These are phyloP conservation scores for Exophiala oligosperma DNA, from an alignment of 2,329 filamentous ascomycete species.

Conservation along the genomic window DNA sequence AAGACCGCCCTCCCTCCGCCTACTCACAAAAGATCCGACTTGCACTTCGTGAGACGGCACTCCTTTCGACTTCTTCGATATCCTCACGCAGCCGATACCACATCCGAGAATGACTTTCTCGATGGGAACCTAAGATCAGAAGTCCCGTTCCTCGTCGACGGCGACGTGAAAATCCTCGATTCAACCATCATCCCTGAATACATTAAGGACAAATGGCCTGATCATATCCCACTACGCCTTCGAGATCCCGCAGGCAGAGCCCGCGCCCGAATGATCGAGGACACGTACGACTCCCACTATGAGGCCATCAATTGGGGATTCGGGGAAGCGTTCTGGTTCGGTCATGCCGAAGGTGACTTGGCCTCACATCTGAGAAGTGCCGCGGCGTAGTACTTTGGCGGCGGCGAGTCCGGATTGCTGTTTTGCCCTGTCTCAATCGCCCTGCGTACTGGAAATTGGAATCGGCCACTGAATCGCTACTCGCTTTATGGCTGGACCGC, in stretches of 20 bases:
- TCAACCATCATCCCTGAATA: slow-evolving; percentile 20
- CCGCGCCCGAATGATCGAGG: slow-evolving; percentile 17
- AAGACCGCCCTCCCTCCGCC: slow-evolving; percentile 6
- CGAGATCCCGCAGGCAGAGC: slow-evolving; percentile 5
- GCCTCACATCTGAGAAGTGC: neutral
- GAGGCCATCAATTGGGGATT: slow-evolving; percentile 16
- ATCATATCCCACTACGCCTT: neutral
- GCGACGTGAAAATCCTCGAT: slow-evolving; percentile 12
- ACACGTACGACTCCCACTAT: slow-evolving; percentile 12
- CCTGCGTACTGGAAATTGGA: slow-evolving; percentile 4
- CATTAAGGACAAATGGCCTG: slow-evolving; percentile 14
- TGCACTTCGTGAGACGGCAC: slow-evolving; percentile 12
- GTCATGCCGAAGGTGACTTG: slow-evolving; percentile 8
- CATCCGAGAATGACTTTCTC: neutral
- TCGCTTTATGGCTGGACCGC: slow-evolving; percentile 4
- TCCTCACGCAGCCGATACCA: neutral
- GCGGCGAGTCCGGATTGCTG: slow-evolving; percentile 13
- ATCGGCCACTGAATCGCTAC: neutral
- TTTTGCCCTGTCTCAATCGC: slow-evolving; percentile 13
- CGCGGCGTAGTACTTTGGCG: slow-evolving; percentile 6
- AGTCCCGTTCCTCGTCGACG: slow-evolving; percentile 10
- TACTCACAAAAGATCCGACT: slow-evolving; percentile 17
- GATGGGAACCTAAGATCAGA: slow-evolving; percentile 5
- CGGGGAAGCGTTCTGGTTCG: slow-evolving; percentile 6
- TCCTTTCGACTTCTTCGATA: slow-evolving; percentile 2